Evolutionary conservation across 108 stramenopile genomes (phyloP), one percentile per base, ranked within the genome.

Genomic region (Mayamaea pseudoterrestris): DNA sequence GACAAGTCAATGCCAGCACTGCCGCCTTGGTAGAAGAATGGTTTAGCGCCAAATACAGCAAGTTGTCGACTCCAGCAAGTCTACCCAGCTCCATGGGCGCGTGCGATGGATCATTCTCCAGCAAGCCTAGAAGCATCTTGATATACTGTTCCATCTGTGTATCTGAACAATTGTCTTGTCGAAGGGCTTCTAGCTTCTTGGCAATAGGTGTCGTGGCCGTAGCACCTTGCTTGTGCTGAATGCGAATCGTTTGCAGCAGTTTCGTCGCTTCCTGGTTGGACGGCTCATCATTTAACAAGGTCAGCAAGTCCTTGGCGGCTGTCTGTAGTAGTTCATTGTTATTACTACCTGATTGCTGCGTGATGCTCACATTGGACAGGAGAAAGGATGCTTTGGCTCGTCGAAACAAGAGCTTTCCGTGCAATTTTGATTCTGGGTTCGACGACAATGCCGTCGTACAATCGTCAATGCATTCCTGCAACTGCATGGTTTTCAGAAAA

Each of bases 291-390:
- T 73, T 68, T 14, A 90, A 52, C 21, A 83, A 27, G 2, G 35
- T 27, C 7, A 84, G 48, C 27, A 84, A 60, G 54, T 90, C 88
- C 40, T 76, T 78, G 36, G 83, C 83, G 3, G 88, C 78, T 7
- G 60, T 32, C 23, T 84, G 73, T 16, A 82, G 47, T 36, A 70
- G 60, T 3, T 59, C 60, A 14, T 64, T 50, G 44, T 63, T 45
- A n/a, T 61, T 53, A 7, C 47, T 55, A 27, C 44, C 35, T 52
- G 11, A 13, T 59, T 35, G 31, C 3, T 2, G 8, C 35, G 37
- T 6, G 22, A 26, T n/a, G 39, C 26, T 32, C 17, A 65, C 45
- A 31, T 59, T 63, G 35, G 28, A 39, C 31, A 58, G 54, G 55
- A 69, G 35, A 52, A 62, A 73, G 13, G 45, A 51, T 7, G 83